Evolutionary conservation across 805 yeast species (phyloP), one percentile per base, ranked within the genome.

Genomic region (Candida dendrica): DNA sequence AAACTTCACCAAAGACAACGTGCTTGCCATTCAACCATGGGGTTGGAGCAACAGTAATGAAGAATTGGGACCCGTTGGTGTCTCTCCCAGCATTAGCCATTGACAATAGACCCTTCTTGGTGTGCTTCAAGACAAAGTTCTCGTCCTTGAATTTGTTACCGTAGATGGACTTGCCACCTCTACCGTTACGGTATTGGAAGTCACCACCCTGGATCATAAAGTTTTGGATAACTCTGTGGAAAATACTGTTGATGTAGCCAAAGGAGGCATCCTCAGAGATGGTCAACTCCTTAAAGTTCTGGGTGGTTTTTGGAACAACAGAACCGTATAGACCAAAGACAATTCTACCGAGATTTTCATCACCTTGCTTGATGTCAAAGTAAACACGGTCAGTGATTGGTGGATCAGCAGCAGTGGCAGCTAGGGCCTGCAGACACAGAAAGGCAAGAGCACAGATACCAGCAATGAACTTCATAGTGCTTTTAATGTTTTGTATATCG

Each of bases 1-100:
- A 44, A 42, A 93, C 96, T 68, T 88, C 87, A 51, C 98, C 98
- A 58, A 93, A 93, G 34, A 93, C 98, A 59, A 93, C 98, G 65
- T 93, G 98, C 54, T 71, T 79, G 50, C 95, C 93, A 59, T 93
- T 88, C 59, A 93, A 77, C 98, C 98, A 93, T 39, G 82, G 69
- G 43, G 96, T 87, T 30, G 77, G 74, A 18, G 84, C 96, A 22
- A 97, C 90, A 58, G 96, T 89, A 68, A 93, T 84, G 75, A 90
- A 90, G 63, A 90, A 90, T 67, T 89, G 97, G 31, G 96, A 88
- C 17, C 96, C 96, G 62, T 89, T 89, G 65, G 90, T 82, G 66
- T 82, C 71, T 48, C 60, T 76, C 50, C 91, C 91, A 27, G 88
- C 81, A 55, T 83, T 83, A 52, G 91, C 91, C 91, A 83, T 83